A percentile compares a stretch with the other conserved stretches of the same genome.
Conservation (phyloP, 352 stramenopile genomes). For the Globisporangium sylvaticum region DNA sequence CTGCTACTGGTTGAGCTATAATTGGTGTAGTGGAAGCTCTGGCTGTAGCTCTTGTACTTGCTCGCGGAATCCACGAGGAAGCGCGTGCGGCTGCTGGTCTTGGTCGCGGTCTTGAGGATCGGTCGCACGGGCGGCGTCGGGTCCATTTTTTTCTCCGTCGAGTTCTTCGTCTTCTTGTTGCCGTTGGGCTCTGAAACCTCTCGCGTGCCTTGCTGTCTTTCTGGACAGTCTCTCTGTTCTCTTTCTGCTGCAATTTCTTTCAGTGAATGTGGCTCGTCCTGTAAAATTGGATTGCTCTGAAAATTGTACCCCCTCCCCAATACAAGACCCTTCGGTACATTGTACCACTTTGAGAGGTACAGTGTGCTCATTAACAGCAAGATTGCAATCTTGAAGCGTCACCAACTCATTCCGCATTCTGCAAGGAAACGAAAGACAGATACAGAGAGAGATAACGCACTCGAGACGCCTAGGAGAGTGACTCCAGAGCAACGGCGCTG, state of each 20-base stretch:
- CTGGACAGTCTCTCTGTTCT: background rate
- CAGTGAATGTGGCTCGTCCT: background rate
- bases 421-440: background rate
- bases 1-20: constrained; percentile 6
- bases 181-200: background rate
- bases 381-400: constrained; percentile 15
- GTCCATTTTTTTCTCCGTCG: constrained; percentile 9
- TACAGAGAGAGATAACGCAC: background rate
- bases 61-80: constrained; percentile 22
- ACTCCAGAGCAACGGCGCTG: background rate
- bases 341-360: background rate
- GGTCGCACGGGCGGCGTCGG: constrained; percentile 28
- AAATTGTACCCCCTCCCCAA: background rate
- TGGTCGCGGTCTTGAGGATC: constrained; percentile 54
- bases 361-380: background rate
- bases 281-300: background rate
- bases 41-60: constrained; percentile 22
- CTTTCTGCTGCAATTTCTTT: background rate
- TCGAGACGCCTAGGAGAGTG: background rate
- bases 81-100: constrained; percentile 15
- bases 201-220: background rate
- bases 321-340: background rate
- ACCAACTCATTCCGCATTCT: constrained; percentile 1
- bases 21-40: constrained; percentile 18
- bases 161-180: background rate